Conservation (phyloP, 768 basidiomycete species). For the Leucocoprinus sp. region DNA sequence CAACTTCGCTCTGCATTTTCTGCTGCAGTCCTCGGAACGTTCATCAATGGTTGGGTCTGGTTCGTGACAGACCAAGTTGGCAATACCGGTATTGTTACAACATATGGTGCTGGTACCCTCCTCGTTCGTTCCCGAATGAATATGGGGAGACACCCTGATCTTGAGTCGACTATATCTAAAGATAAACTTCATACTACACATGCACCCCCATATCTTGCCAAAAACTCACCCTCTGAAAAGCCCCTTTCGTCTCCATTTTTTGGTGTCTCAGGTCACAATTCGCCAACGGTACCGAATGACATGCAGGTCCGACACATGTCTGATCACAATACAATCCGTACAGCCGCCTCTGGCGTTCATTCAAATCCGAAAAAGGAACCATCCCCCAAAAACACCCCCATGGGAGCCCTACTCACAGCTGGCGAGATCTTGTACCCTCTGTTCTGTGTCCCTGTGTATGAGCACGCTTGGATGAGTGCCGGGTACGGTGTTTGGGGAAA, state of each 20-base stretch:
- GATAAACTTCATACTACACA: conserved; percentile 8
- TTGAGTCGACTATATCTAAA: conserved; percentile 14
- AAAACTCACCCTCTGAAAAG: conserved; percentile 21
- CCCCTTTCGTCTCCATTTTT: conserved; percentile 35
- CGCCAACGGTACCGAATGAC: conserved; percentile 21
- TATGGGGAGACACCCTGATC: conserved; percentile 17
- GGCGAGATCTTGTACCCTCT: conserved; percentile 63
- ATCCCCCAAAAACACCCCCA: conserved; percentile 12
- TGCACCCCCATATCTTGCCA: conserved; percentile 16
- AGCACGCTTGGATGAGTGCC: conserved; percentile 80
- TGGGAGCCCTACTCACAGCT: conserved; percentile 22
- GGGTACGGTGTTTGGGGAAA: conserved; percentile 90
- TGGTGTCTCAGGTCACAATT: conserved; percentile 24
- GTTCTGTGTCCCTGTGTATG: conserved; percentile 71
- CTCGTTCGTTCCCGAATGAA: conserved; percentile 55
- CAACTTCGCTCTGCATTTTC: conserved; percentile 70
- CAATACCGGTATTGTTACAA: conserved; percentile 66
- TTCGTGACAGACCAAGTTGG: conserved; percentile 64
- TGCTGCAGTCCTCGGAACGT: conserved; percentile 71
- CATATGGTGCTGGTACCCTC: conserved; percentile 84
- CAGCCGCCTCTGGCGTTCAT: background rate
- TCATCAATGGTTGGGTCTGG: conserved; percentile 80
- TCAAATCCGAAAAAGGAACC: background rate
- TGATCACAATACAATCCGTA: conserved; percentile 12
- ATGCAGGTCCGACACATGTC: conserved; percentile 21